phyloP scores from a whole-genome alignment of 1,284 basidiomycete genomes.

The Cystobasidium slooffiae region DNA sequence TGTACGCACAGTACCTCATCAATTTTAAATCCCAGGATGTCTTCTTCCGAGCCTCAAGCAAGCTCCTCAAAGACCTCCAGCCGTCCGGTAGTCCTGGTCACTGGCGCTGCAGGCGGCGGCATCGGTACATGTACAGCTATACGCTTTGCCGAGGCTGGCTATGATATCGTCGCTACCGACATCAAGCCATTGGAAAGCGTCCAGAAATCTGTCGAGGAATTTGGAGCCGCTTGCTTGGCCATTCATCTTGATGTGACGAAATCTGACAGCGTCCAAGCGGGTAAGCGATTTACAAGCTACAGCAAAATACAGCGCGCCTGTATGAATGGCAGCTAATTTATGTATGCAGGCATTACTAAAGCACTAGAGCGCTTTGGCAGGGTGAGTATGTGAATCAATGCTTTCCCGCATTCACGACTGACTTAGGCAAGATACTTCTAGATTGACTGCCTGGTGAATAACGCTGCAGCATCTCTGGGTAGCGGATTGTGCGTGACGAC shows the following conservation, averaged over 20 bases:
- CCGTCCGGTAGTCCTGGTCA: conserved; percentile 30
- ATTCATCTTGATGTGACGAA: conserved; percentile 28
- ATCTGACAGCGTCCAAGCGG: conserved; percentile 30
- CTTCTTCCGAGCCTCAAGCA: background rate
- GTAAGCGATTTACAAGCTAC: background rate
- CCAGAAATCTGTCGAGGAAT: background rate
- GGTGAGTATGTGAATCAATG: background rate
- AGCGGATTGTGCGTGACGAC: conserved; percentile 21
- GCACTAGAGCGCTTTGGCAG: conserved; percentile 14
- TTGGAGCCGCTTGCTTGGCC: background rate
- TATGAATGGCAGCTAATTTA: background rate
- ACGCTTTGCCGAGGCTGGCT: conserved; percentile 39
- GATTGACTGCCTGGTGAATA: conserved; percentile 41
- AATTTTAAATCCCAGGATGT: background rate
- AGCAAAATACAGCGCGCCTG: background rate
- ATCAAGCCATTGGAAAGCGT: conserved; percentile 28
- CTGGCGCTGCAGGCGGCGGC: conserved; percentile 34
- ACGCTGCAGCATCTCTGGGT: conserved; percentile 34
- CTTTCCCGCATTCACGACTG: background rate
- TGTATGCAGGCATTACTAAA: conserved; percentile 9
- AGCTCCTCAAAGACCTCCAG: background rate
- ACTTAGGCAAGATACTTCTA: background rate
- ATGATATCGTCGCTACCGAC: conserved; percentile 37
- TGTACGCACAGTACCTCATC: no score
- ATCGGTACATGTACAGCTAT: conserved; percentile 29